Evolutionary conservation across 2,329 filamentous ascomycete species (phyloP), one percentile per base, ranked within the genome.

Genomic region (Colletotrichum sp.): DNA sequence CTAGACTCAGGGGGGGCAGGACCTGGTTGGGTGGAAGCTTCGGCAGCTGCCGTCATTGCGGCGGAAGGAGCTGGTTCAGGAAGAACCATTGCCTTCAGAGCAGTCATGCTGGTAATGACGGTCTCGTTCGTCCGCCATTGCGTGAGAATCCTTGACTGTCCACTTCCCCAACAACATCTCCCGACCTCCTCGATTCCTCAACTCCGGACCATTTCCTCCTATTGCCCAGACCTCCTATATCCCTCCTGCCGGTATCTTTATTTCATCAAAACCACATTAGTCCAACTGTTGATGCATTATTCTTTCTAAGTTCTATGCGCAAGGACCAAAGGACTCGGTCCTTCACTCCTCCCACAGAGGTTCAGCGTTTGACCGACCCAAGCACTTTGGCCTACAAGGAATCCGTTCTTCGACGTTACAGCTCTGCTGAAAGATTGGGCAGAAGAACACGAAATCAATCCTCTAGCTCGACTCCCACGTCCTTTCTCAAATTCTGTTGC

Each of bases 341-440:
- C 39, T 32, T 72, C 29, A 77, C 75, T n/a, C 75, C 71, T 16
- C 30, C 64, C 7, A 71, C 75, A 34, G 77, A 77, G 62, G 67
- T 66, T 44, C 71, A 59, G 19, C 77, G 59, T 30, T 15, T 68
- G 16, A 66, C 75, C 19, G 57, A 77, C 27, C 75, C 75, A 36
- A 66, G 9, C 3, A 25, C 65, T 7, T 69, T 65, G n/a, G 68
- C 57, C 71, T 66, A 62, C 30, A 74, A 71, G 27, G 44, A 61
- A 16, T 55, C 62, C 12, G 52, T 55, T 29, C 29, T 57, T 8
- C 67, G 71, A 69, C 75, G 57, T 30, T 77, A 75, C 19, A 72
- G 29, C 30, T 78, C 77, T 32, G 67, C 67, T 27, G 69, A 73
- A 12, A 55, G 27, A 3, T 9, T 75, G 39, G 29, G 59, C 11